phyloP scores from a whole-genome alignment of 371 early-diverging fungal genomes.

The Haplosporangium sp. region DNA sequence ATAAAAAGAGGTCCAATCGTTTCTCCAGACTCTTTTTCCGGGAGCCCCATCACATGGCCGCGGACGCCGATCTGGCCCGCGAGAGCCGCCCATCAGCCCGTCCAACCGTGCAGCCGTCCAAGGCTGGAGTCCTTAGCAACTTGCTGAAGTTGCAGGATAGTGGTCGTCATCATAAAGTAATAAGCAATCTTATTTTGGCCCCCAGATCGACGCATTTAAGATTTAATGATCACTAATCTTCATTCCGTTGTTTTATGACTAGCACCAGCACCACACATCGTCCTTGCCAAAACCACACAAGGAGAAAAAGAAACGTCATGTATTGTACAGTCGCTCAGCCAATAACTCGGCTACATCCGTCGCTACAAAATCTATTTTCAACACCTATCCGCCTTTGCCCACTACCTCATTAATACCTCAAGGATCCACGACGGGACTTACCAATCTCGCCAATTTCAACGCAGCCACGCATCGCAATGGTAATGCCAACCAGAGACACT shows the following conservation, averaged over 20 bases:
- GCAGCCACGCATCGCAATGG: slow-evolving; percentile 18
- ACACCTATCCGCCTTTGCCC: slow-evolving; percentile 40
- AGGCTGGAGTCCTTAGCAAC: slow-evolving; percentile 62
- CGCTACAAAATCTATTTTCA: slow-evolving; percentile 26
- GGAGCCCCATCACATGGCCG: not conserved
- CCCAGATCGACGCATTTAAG: too few relatives aligned
- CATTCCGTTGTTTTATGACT: too few relatives aligned
- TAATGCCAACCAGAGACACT: slow-evolving; percentile 16
- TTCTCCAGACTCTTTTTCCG: slow-evolving; percentile 35
- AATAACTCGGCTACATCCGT: slow-evolving; percentile 34
- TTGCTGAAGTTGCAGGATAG: slow-evolving; percentile 55
- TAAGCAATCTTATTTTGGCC: not conserved
- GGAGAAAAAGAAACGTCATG: slow-evolving; percentile 31
- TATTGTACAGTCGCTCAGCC: slow-evolving; percentile 36
- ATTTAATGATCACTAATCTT: too few relatives aligned
- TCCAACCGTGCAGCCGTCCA: slow-evolving; percentile 53
- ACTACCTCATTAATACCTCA: not conserved
- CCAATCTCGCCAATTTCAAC: slow-evolving; percentile 30
- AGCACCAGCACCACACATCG: slow-evolving; percentile 1
- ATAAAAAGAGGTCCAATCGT: slow-evolving; percentile 28
- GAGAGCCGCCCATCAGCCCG: slow-evolving; percentile 4
- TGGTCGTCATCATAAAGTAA: slow-evolving; percentile 36
- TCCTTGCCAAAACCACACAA: slow-evolving; percentile 15
- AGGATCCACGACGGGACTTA: not conserved
- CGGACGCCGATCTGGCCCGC: not conserved